These are phyloP conservation scores for Talaromyces sp. DNA, from an alignment of 2,329 filamentous ascomycete genomes.

Conservation along the genomic window DNA sequence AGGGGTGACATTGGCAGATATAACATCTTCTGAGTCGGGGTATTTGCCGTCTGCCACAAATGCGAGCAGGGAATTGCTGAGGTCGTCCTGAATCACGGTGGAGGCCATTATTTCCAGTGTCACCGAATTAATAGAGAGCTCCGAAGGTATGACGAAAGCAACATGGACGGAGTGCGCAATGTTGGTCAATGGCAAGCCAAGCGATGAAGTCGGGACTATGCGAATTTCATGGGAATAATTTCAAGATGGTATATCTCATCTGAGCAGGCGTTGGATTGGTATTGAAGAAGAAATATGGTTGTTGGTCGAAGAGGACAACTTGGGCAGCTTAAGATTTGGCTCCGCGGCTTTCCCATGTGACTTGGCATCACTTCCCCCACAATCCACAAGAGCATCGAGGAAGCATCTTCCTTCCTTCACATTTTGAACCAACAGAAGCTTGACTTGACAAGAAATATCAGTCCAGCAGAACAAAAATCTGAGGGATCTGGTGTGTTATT, in stretches of 20 bases:
- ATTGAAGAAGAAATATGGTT: background rate
- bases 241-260: background rate
- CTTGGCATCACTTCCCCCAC: slow-evolving; percentile 32
- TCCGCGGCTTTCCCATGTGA: slow-evolving; percentile 21
- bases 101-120: slow-evolving; percentile 13
- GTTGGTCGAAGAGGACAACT: slow-evolving; percentile 11
- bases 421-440: background rate
- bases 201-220: background rate
- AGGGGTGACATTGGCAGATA: slow-evolving; percentile 51
- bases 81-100: slow-evolving; percentile 30
- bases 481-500: background rate
- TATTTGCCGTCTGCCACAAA: slow-evolving; percentile 59
- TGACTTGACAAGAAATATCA: background rate
- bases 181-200: background rate
- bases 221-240: background rate
- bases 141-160: slow-evolving; percentile 5
- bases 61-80: slow-evolving; percentile 62
- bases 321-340: slow-evolving; percentile 9
- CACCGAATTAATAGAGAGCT: background rate
- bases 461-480: background rate
- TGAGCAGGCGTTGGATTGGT: background rate
- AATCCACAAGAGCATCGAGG: slow-evolving; percentile 3
- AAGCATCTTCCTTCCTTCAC: background rate
- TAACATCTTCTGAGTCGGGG: slow-evolving; percentile 55
- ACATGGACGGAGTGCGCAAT: background rate